Base-by-base conservation (phyloP, 2,329 filamentous ascomycete species). In the Apiospora marii region DNA sequence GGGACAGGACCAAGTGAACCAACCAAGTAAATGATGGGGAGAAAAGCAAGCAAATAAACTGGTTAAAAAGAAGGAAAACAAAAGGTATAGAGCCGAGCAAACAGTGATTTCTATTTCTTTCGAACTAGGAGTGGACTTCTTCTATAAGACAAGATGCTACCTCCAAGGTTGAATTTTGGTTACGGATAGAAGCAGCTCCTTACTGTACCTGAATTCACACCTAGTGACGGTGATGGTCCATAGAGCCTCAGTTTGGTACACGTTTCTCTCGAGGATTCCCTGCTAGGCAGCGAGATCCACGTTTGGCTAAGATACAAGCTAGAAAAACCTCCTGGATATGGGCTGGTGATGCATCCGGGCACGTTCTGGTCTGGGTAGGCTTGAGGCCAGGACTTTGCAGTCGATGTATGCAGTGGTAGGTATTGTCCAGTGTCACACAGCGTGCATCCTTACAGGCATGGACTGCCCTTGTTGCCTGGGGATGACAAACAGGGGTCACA, bases 1-100 rank as follows among this genome's bases (percentile, higher is more conserved):
- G 73, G 75, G 74, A 73, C 70, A 68, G 72, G 73, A 75, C 72
- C 58, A 41, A 64, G 67, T 69, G 73, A 67, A 74, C 74, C 75
- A 76, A 73, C 44, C 58, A 67, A 72, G 61, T 51, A 72, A 72
- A 68, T 64, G 69, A 72, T 67, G 72, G 71, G 71, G 64, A 70
- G 46, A 41, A 64, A 64, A 43, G 58, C 34, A n/a, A 41, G 58
- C 58, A 41, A 41, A 41, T 8, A 64, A 41, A 64, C 3, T 22
- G 16, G n/a, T 5, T n/a, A 12, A 41, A 68, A 46, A 41, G 41
- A 30, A 69, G 61, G 37, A 72, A 68, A 72, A 43, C 49, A 58
- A 49, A 49, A 51, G 2, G 27, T 4, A 30, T 24, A 70, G 51
- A 70, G 67, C 51, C 53, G 19, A 44, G 46, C 43, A 46, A 46